Percentiles rank a stretch among this genome's conserved stretches.
Conservation (phyloP, 2,329 filamentous ascomycete species). For the Colletotrichum sp. region DNA sequence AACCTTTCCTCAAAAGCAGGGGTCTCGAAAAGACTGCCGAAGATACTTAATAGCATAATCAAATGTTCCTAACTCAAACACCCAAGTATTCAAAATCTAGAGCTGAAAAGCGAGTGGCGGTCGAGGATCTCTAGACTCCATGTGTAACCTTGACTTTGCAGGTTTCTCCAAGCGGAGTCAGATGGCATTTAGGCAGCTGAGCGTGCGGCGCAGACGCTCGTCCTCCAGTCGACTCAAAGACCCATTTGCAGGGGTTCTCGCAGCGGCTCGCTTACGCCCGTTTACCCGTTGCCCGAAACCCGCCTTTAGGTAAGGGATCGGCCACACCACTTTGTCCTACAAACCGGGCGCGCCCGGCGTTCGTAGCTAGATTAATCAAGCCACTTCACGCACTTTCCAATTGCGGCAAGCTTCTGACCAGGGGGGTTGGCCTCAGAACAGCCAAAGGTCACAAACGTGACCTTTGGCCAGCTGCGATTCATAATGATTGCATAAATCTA, state of each 20-base stretch:
- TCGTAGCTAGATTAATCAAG: too few relatives aligned
- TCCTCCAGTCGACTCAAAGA: neutral
- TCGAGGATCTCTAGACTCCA: neutral
- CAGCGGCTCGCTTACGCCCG: too few relatives aligned
- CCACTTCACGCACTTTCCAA: too few relatives aligned
- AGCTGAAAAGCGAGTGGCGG: neutral
- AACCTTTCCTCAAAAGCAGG: accelerated
- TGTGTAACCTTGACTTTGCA: neutral
- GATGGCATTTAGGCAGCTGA: neutral
- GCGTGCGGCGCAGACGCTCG: neutral
- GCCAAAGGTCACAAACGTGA: accelerated
- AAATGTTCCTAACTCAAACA: neutral
- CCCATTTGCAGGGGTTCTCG: neutral
- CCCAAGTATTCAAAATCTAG: neutral
- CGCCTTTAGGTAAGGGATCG: too few relatives aligned
- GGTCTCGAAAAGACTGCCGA: accelerated
- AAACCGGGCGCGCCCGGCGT: too few relatives aligned
- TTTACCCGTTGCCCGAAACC: too few relatives aligned
- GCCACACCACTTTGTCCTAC: too few relatives aligned
- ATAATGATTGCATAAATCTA: too few relatives aligned
- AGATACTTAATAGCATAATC: neutral
- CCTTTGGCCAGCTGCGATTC: too few relatives aligned
- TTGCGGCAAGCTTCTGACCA: too few relatives aligned
- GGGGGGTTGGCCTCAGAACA: too few relatives aligned
- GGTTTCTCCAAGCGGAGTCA: neutral